phyloP scores from a whole-genome alignment of 2,329 filamentous ascomycete species.

The Fusarium heterosporum region DNA sequence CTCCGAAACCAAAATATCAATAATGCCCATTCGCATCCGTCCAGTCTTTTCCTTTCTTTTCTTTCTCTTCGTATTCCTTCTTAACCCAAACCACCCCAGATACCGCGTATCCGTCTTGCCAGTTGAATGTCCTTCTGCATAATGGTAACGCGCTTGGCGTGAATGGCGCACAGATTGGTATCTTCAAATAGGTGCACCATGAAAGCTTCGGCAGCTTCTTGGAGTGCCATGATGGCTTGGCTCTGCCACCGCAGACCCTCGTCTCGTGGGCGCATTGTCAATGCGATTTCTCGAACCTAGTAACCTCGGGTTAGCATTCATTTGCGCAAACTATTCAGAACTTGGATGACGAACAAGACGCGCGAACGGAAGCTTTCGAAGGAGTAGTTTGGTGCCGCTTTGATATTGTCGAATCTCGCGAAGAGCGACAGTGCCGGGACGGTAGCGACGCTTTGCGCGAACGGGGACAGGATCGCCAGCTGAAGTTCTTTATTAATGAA shows the following conservation, averaged over 20 bases:
- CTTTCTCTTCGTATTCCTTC: slow-evolving; percentile 15
- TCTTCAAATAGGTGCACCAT: slow-evolving; percentile 92
- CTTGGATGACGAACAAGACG: slow-evolving; percentile 67
- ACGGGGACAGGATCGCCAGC: slow-evolving; percentile 79
- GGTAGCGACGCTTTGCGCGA: slow-evolving; percentile 72
- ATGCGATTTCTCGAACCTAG: slow-evolving; percentile 73
- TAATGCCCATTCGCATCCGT: slow-evolving; percentile 8
- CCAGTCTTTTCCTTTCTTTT: background rate
- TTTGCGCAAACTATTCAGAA: background rate
- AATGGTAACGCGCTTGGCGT: slow-evolving; percentile 96
- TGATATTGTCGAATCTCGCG: slow-evolving; percentile 94
- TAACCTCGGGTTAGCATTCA: slow-evolving; percentile 28
- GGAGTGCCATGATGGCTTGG: slow-evolving; percentile 90
- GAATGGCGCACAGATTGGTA: slow-evolving; percentile 90
- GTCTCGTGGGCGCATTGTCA: slow-evolving; percentile 70
- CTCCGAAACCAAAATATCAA: slow-evolving; percentile 27
- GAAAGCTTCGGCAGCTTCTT: slow-evolving; percentile 97
- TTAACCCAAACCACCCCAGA: slow-evolving; percentile 77
- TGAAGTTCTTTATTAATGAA: slow-evolving; percentile 52
- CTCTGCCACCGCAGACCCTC: slow-evolving; percentile 93
- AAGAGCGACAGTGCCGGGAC: slow-evolving; percentile 85
- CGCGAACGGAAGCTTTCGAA: slow-evolving; percentile 83
- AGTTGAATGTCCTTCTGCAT: slow-evolving; percentile 99
- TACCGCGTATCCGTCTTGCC: slow-evolving; percentile 81
- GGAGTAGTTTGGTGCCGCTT: slow-evolving; percentile 86